Percentiles rank a stretch among this genome's conserved stretches.
Conservation (phyloP, 2,329 filamentous ascomycete species). For the Helotiales sp. region DNA sequence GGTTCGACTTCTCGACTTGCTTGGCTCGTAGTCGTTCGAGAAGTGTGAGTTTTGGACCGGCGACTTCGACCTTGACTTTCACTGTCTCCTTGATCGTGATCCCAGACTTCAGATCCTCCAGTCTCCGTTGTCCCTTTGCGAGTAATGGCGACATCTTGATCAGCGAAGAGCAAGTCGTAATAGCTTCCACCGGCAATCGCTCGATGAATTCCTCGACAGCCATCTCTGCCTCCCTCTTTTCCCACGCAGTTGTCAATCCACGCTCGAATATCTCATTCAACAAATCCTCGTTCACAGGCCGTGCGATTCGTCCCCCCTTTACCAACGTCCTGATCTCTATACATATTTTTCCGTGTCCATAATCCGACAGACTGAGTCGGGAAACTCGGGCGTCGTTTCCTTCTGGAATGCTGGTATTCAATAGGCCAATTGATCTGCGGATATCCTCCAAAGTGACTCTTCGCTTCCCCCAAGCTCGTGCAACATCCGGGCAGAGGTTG, state of each 20-base stretch:
- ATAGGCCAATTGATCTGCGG: conserved; percentile 68
- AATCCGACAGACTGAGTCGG: conserved; percentile 52
- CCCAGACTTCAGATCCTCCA: conserved; percentile 70
- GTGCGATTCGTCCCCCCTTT: conserved; percentile 39
- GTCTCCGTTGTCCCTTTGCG: conserved; percentile 68
- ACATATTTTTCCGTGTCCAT: conserved; percentile 61
- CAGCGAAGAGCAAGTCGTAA: conserved; percentile 57
- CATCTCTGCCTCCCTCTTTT: conserved; percentile 30
- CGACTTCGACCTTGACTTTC: conserved; percentile 44
- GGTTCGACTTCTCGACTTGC: conserved; percentile 57
- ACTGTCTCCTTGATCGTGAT: conserved; percentile 58
- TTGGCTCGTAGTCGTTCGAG: conserved; percentile 79
- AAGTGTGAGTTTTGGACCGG: conserved; percentile 63
- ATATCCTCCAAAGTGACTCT: conserved; percentile 69
- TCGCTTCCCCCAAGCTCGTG: conserved; percentile 74
- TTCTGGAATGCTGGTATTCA: conserved; percentile 46
- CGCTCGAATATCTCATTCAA: conserved; percentile 60
- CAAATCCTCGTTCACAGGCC: conserved; percentile 54
- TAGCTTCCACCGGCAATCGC: conserved; percentile 59
- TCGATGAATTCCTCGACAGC: conserved; percentile 52
- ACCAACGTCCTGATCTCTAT: conserved; percentile 53
- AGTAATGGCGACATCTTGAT: conserved; percentile 61
- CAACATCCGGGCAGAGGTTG: conserved; percentile 64
- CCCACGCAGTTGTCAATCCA: conserved; percentile 56
- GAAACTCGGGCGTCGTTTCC: conserved; percentile 45